Base-by-base conservation (phyloP, 352 stramenopile species). In the Phytophthora aleatoria region DNA sequence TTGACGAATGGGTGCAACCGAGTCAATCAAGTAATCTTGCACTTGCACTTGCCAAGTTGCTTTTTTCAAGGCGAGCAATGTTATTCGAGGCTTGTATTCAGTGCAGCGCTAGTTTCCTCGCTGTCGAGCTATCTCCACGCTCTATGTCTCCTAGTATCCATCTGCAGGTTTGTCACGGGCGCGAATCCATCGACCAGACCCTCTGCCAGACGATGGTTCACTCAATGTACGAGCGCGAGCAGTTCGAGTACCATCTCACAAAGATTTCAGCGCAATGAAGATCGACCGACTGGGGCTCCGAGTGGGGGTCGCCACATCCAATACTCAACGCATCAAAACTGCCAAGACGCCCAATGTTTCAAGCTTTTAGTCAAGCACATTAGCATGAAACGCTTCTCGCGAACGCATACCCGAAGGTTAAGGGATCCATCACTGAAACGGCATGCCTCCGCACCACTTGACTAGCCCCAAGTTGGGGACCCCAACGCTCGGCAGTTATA, bases 171-270 rank as follows among this genome's bases (percentile, higher is more conserved):
- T 61, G 50, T 56, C 42, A 31, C 50, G 42, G 57, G 36, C 31
- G 57, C 48, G 45, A 58, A 58, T 48, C 50, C 50, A 57, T 41
- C 35, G 35, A 41, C 5, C 12, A n/a, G 35, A 6, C 11, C 35
- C 52, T 63, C 60, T 68, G 45, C 60, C 61, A 50, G 53, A 28
- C 54, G 39, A 47, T 41, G 43, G 50, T 15, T 63, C 45, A 42
- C 51, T 49, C 11, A 31, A 38, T 38, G 28, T 20, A 20, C 20
- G 20, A 20, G 20, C 20, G 20, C 20, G 0, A 20, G 20, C 20
- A 20, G 20, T 3, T 5, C 48, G 5, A 38, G 16, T 33, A 45
- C 42, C 20, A 53, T 39, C 42, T 28, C 54, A 54, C 9, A 48
- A 53, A 48, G 5, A 20, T 51, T 52, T 41, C 41, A 41, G 12